These are phyloP conservation scores for Pseudomassariella vexata DNA, from an alignment of 2,329 filamentous ascomycete species.

Conservation along the genomic window DNA sequence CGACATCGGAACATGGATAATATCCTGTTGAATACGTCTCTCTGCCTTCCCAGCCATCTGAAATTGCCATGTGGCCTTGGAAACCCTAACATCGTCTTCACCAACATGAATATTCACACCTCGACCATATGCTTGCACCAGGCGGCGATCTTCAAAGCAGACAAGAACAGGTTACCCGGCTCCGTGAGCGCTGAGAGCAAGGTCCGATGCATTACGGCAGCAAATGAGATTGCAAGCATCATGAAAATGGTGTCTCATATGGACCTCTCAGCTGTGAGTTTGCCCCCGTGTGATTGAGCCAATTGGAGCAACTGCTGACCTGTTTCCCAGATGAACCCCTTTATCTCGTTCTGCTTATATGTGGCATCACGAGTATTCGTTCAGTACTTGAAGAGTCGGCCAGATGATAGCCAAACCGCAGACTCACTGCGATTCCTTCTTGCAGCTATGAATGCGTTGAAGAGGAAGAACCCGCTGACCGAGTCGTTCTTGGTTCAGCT, in stretches of 20 bases:
- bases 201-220: constrained; percentile 84
- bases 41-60: constrained; percentile 74
- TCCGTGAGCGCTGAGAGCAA: constrained; percentile 86
- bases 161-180: constrained; percentile 73
- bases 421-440: constrained; percentile 88
- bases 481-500: constrained; percentile 93
- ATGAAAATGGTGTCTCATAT: constrained; percentile 94
- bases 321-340: constrained; percentile 79
- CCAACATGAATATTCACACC: constrained; percentile 96
- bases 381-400: constrained; percentile 91
- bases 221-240: constrained; percentile 87
- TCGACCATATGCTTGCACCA: constrained; percentile 97
- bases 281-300: background rate
- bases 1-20: constrained; percentile 86
- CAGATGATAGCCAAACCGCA: constrained; percentile 71
- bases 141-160: constrained; percentile 94
- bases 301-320: constrained; percentile 12
- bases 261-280: constrained; percentile 72
- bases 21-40: constrained; percentile 78
- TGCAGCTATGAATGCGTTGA: constrained; percentile 83
- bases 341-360: constrained; percentile 91
- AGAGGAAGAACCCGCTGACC: constrained; percentile 81
- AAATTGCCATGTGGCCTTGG: constrained; percentile 71
- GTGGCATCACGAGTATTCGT: constrained; percentile 94
- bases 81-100: constrained; percentile 83